Percentiles rank a stretch among this genome's conserved stretches.
Evolutionary conservation across 148 eudicot genomes (phyloP).

Genomic region (Vaccinium darrowii): DNA sequence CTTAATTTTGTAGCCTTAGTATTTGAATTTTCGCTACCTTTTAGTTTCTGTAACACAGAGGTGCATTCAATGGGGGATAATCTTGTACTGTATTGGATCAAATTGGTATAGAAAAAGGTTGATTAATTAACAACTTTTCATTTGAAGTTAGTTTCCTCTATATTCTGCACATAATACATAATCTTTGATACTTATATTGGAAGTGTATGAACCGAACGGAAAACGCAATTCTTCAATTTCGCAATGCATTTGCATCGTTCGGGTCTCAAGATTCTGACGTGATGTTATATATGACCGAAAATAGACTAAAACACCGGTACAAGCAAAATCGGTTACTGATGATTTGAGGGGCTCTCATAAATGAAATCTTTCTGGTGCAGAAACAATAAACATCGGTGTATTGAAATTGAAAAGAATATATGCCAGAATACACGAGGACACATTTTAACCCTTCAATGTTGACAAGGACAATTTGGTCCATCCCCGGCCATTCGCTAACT

Average conservation of each 20-base stretch:
- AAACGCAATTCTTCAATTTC: neutral
- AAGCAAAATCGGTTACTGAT: neutral
- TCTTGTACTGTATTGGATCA: neutral
- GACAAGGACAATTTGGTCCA: too few species aligned
- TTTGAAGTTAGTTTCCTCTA: neutral
- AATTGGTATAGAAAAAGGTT: neutral
- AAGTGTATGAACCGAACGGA: neutral
- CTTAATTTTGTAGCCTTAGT: neutral
- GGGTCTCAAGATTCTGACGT: neutral
- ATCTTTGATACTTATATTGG: neutral
- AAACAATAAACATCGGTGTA: too few species aligned
- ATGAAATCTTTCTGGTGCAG: neutral
- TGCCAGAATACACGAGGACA: too few species aligned
- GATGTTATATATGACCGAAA: neutral
- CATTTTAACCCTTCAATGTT: too few species aligned
- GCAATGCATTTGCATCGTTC: neutral
- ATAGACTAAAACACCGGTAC: neutral
- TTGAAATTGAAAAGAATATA: too few species aligned
- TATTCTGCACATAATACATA: too few species aligned
- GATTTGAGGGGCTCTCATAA: neutral
- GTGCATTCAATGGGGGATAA: neutral
- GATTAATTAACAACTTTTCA: neutral
- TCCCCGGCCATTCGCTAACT: too few species aligned
- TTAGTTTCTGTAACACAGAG: neutral
- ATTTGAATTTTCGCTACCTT: neutral